Evolutionary conservation across 208 protist genomes (phyloP).

Genomic region (Acanthamoeba divionensis): DNA sequence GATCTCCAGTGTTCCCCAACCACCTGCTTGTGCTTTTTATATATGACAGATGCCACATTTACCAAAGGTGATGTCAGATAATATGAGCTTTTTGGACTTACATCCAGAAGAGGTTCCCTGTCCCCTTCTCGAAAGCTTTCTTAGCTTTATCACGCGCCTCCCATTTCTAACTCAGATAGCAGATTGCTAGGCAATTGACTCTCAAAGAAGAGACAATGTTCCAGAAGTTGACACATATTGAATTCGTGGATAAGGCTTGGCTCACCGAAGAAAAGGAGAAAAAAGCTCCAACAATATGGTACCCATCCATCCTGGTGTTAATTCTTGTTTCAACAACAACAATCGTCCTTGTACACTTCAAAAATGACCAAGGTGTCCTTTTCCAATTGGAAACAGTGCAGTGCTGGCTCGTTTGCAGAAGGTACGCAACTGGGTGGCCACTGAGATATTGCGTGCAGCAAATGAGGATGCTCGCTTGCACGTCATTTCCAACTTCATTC

Average conservation of each 20-base stretch:
- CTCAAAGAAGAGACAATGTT: not conserved
- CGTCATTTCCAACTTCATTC: conserved; percentile 17
- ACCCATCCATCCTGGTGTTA: not conserved
- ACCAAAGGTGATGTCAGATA: not conserved
- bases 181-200: conserved; percentile 2
- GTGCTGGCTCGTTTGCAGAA: not conserved
- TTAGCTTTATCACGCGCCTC: not conserved
- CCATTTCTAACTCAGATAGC: no score
- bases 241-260: conserved; percentile 26
- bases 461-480: conserved; percentile 11
- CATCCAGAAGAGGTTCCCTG: conserved; percentile 1
- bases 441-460: not conserved
- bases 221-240: not conserved
- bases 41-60: no score
- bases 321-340: no score
- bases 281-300: not conserved
- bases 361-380: no score
- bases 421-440: conserved; percentile 1
- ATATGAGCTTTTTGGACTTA: not conserved
- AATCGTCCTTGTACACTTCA: no score
- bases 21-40: no score
- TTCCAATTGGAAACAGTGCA: not conserved
- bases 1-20: no score
- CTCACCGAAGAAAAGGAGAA: not conserved
- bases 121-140: not conserved